These are phyloP conservation scores for Danielia reshetovae DNA, from an alignment of 805 yeast genomes.

Conservation along the genomic window DNA sequence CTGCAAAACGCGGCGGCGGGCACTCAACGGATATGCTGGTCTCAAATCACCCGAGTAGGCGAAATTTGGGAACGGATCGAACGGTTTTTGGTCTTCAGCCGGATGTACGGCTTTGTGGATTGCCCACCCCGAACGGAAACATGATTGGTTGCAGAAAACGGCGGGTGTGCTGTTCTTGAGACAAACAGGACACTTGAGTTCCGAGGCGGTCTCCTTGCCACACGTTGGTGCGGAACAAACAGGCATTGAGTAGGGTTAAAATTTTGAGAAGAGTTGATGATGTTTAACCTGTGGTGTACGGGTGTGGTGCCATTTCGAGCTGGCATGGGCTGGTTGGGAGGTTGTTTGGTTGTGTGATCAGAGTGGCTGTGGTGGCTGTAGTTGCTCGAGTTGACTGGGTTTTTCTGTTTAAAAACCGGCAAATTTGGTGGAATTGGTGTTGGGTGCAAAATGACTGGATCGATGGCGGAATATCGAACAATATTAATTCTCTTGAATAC, in stretches of 20 bases:
- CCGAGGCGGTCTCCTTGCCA: constrained; percentile 72
- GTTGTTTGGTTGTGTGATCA: too few species aligned
- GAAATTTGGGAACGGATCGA: constrained; percentile 84
- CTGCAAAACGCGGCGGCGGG: constrained; percentile 67
- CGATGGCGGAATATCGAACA: too few species aligned
- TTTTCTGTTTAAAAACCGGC: too few species aligned
- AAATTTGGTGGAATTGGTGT: too few species aligned
- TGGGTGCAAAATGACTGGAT: too few species aligned
- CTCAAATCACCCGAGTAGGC: constrained; percentile 70
- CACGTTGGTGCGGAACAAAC: constrained; percentile 78
- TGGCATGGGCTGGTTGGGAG: too few species aligned
- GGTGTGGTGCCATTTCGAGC: too few species aligned
- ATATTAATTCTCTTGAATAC: too few species aligned
- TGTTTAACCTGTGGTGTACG: background rate
- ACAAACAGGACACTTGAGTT: constrained; percentile 88
- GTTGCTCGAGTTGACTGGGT: too few species aligned
- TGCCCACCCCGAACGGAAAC: constrained; percentile 72
- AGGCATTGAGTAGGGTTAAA: constrained; percentile 2
- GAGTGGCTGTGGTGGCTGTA: too few species aligned
- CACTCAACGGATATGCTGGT: constrained; percentile 78
- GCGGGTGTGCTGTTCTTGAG: constrained; percentile 61
- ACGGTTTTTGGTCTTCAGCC: constrained; percentile 51
- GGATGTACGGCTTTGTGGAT: constrained; percentile 74
- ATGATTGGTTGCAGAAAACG: constrained; percentile 76
- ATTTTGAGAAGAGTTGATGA: background rate